These are phyloP conservation scores for Dictyostelium citrinum DNA, from an alignment of 78 protist genomes.

Conservation along the genomic window DNA sequence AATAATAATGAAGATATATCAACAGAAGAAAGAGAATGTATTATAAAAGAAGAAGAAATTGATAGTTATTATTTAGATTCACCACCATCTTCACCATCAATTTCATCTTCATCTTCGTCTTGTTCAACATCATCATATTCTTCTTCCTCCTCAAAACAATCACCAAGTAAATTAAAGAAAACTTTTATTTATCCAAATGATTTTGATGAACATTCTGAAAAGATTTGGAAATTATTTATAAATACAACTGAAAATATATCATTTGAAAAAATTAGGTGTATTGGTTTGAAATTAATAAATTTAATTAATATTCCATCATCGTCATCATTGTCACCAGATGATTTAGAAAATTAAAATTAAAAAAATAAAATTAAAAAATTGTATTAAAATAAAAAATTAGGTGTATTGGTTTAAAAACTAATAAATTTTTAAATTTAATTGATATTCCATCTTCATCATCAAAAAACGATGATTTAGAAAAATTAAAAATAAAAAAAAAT, in stretches of 20 bases:
- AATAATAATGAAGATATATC: neutral
- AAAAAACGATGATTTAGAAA: no score
- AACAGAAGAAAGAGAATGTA: neutral
- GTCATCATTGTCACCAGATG: no score
- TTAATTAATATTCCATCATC: neutral
- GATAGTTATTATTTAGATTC: neutral
- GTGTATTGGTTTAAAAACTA: no score
- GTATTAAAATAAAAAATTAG: neutral
- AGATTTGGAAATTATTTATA: slow-evolving; percentile 2
- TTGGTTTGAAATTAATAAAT: slow-evolving; percentile 47
- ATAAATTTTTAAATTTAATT: no score
- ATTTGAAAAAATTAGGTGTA: slow-evolving; percentile 39
- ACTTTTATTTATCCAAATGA: neutral
- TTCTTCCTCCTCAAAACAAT: neutral
- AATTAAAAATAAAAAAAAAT: no score
- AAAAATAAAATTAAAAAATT: neutral
- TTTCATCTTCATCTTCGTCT: neutral
- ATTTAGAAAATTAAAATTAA: neutral
- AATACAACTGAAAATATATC: neutral
- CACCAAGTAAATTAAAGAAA: neutral
- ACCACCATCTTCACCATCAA: slow-evolving; percentile 18
- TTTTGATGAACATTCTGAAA: neutral
- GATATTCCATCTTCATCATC: no score
- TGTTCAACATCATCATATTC: neutral
- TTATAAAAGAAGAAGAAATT: neutral